phyloP scores from a whole-genome alignment of 768 basidiomycete species.

The Collybia sordida region DNA sequence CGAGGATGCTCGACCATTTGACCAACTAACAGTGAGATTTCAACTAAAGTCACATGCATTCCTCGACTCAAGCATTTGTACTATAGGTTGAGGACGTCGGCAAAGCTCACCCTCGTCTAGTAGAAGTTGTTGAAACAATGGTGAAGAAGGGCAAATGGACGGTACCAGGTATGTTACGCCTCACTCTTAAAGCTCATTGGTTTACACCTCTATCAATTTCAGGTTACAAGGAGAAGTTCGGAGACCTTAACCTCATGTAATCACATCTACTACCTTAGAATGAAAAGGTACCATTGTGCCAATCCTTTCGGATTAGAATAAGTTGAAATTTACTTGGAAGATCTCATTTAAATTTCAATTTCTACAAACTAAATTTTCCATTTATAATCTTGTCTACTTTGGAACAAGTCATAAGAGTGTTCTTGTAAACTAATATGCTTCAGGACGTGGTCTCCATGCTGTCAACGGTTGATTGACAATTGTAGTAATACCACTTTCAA shows the following conservation, averaged over 20 bases:
- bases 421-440: conserved; percentile 24
- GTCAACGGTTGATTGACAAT: conserved; percentile 35
- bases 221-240: conserved; percentile 97
- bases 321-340: too few species aligned
- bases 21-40: conserved; percentile 79
- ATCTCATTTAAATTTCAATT: too few species aligned
- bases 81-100: conserved; percentile 83
- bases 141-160: conserved; percentile 98
- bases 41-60: neutral
- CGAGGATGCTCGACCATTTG: conserved; percentile 95
- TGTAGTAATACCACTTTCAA: conserved; percentile 33
- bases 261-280: conserved; percentile 16
- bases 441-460: conserved; percentile 28
- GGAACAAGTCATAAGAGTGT: too few species aligned
- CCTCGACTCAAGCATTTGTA: conserved; percentile 2
- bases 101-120: conserved; percentile 89
- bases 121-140: conserved; percentile 91
- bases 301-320: neutral
- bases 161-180: conserved; percentile 71
- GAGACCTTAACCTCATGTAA: conserved; percentile 91
- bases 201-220: conserved; percentile 4
- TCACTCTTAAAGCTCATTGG: neutral
- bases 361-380: too few species aligned
- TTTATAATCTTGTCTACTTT: too few species aligned
- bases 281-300: conserved; percentile 2